phyloP scores from a whole-genome alignment of 2,329 filamentous ascomycete genomes.

The Raffaelea ambrosiae region DNA sequence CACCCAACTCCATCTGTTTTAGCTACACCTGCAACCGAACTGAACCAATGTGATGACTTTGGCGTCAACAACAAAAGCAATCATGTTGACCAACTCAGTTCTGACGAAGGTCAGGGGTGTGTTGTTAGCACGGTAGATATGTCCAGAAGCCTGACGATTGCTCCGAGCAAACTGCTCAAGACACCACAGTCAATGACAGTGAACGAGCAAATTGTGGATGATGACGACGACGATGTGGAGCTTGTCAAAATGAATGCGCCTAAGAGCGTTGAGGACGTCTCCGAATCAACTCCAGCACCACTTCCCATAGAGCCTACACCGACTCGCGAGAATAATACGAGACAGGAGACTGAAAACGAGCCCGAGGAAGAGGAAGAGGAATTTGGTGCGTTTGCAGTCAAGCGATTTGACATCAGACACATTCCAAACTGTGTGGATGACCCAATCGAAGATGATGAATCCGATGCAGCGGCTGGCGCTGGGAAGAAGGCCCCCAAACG shows the following conservation, averaged over 20 bases:
- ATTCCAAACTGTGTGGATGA: slow-evolving; percentile 4
- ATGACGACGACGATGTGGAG: neutral
- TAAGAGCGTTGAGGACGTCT: neutral
- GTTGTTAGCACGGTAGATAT: too few species aligned
- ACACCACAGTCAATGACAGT: slow-evolving; percentile 1
- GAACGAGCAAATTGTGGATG: neutral
- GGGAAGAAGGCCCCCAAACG: neutral
- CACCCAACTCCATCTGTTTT: too few species aligned
- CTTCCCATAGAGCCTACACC: neutral
- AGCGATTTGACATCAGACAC: slow-evolving; percentile 3
- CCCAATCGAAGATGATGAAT: slow-evolving; percentile 3
- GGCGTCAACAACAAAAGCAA: neutral
- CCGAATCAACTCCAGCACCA: too few species aligned
- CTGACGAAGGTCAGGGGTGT: too few species aligned
- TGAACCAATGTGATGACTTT: neutral
- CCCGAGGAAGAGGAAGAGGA: neutral
- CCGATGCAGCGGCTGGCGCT: neutral
- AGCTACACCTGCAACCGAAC: neutral
- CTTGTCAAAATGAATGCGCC: neutral
- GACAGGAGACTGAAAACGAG: too few species aligned
- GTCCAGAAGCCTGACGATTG: too few species aligned
- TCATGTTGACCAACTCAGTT: too few species aligned
- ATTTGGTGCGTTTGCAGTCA: neutral
- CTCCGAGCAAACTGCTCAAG: neutral
- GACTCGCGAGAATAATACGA: neutral